These are phyloP conservation scores for Cordyceps tenuipes DNA, from an alignment of 2,329 filamentous ascomycete species.

Conservation along the genomic window DNA sequence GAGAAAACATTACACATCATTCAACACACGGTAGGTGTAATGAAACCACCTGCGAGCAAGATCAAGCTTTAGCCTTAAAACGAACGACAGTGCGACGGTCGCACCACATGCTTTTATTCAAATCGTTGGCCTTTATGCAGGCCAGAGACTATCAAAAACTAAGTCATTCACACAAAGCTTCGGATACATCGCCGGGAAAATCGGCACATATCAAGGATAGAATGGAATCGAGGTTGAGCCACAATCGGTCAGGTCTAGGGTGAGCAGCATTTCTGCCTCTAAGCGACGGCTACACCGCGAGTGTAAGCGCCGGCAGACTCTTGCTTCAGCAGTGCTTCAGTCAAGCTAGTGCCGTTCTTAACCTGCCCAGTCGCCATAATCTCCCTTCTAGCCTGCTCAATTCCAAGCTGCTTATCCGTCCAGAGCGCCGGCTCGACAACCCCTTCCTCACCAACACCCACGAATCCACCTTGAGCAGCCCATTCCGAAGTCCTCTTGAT, in stretches of 20 bases:
- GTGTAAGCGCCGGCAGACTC: slow-evolving; percentile 32
- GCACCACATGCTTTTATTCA: slow-evolving; percentile 4
- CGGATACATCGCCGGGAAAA: not conserved
- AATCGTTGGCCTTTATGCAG: not conserved
- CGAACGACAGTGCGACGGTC: too few species aligned
- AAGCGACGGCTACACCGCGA: slow-evolving; percentile 21
- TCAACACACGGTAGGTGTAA: not conserved
- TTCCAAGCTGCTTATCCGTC: slow-evolving; percentile 80
- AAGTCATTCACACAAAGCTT: not conserved
- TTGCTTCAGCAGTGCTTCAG: slow-evolving; percentile 51
- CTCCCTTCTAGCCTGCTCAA: slow-evolving; percentile 57
- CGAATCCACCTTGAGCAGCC: slow-evolving; percentile 84
- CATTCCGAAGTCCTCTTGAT: slow-evolving; percentile 93
- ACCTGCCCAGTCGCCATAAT: slow-evolving; percentile 40
- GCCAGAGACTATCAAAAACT: not conserved
- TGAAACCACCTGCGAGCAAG: not conserved
- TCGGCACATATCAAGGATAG: not conserved
- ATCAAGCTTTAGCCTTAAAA: not conserved
- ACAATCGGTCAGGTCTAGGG: not conserved
- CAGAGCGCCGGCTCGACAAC: slow-evolving; percentile 67
- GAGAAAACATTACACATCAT: not conserved
- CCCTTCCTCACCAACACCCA: slow-evolving; percentile 75
- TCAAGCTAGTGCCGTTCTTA: slow-evolving; percentile 32
- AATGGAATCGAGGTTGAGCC: slow-evolving; percentile 1
- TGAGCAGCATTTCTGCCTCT: not conserved